phyloP scores from a whole-genome alignment of 495 filamentous ascomycete species.

The Aspergillus affinis region DNA sequence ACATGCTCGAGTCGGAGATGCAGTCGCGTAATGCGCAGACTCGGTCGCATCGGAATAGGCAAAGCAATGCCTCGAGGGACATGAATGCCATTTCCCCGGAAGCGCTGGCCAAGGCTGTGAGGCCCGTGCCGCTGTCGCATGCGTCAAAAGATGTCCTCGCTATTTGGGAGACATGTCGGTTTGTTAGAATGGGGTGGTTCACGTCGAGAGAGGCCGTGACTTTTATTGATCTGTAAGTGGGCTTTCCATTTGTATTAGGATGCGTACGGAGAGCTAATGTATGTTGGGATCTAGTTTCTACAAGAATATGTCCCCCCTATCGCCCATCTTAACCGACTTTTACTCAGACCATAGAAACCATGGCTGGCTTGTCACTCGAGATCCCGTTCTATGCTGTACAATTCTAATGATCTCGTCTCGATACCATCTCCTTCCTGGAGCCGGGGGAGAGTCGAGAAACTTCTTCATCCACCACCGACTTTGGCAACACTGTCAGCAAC shows the following conservation, averaged over 20 bases:
- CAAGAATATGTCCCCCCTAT: slow-evolving; percentile 51
- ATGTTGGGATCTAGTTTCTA: slow-evolving; percentile 49
- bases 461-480: slow-evolving; percentile 56
- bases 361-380: slow-evolving; percentile 42
- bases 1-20: slow-evolving; percentile 16
- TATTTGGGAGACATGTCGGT: slow-evolving; percentile 51
- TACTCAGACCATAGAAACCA: slow-evolving; percentile 50
- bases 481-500: slow-evolving; percentile 54
- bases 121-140: slow-evolving; percentile 33
- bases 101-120: slow-evolving; percentile 19
- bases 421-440: slow-evolving; percentile 52
- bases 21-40: slow-evolving; percentile 15
- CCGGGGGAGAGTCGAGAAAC: slow-evolving; percentile 50
- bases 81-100: slow-evolving; percentile 17
- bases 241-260: neutral
- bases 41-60: slow-evolving; percentile 12
- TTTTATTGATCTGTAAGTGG: slow-evolving; percentile 52
- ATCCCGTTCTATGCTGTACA: slow-evolving; percentile 50
- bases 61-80: slow-evolving; percentile 20
- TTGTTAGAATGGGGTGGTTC: slow-evolving; percentile 55
- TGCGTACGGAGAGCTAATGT: slow-evolving; percentile 1
- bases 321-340: slow-evolving; percentile 53
- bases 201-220: slow-evolving; percentile 51
- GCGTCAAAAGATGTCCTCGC: slow-evolving; percentile 35
- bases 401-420: slow-evolving; percentile 57